These are phyloP conservation scores for Inga oerstediana DNA, from an alignment of 306 rosid genomes.

Conservation along the genomic window DNA sequence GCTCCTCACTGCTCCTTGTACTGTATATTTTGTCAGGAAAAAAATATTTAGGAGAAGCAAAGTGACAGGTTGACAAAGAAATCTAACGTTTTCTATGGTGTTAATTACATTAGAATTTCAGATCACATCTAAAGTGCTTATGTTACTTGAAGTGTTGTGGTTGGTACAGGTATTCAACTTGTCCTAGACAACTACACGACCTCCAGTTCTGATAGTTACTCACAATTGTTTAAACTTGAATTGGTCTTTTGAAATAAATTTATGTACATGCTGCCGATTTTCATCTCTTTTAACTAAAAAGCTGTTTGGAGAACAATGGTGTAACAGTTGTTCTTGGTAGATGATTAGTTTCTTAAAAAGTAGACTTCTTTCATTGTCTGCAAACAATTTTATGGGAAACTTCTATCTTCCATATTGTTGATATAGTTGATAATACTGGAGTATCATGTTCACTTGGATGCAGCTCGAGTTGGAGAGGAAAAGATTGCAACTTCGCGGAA, in stretches of 20 bases:
- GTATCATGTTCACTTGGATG: neutral
- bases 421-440: neutral
- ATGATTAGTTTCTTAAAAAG: neutral
- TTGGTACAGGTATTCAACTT: neutral
- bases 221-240: neutral
- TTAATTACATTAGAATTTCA: slow-evolving; percentile 11
- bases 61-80: slow-evolving; percentile 18
- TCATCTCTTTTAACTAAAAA: neutral
- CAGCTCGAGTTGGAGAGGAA: slow-evolving; percentile 88
- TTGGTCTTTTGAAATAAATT: neutral
- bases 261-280: neutral
- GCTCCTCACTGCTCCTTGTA: slow-evolving; percentile 22
- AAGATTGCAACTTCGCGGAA: slow-evolving; percentile 72
- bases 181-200: neutral
- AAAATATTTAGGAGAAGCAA: neutral
- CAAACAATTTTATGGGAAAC: neutral
- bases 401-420: slow-evolving; percentile 23
- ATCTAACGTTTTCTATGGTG: neutral
- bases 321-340: neutral
- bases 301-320: neutral
- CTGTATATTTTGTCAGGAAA: neutral
- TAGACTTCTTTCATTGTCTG: neutral
- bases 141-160: neutral
- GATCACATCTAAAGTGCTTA: neutral
- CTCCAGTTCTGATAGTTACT: neutral